Evolutionary conservation across 768 basidiomycete species (phyloP).

Genomic region (Lentinula edodes): DNA sequence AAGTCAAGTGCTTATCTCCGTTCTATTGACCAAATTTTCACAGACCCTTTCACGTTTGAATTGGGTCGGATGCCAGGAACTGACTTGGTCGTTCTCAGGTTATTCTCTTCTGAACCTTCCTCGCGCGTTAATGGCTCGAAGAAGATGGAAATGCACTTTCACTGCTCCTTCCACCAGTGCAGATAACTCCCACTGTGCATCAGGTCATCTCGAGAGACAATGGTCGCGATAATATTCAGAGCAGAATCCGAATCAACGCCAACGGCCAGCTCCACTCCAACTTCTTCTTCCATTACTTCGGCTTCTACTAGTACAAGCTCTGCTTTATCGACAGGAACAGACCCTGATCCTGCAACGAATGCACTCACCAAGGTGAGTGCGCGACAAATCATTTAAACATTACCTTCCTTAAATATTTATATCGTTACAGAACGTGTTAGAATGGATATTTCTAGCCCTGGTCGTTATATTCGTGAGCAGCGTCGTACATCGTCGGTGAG

Average conservation of each 20-base stretch:
- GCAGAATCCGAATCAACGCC: neutral
- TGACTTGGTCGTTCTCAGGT: neutral
- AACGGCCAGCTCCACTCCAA: neutral
- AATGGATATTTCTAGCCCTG: neutral
- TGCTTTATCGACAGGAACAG: neutral
- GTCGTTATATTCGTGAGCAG: neutral
- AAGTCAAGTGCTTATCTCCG: neutral
- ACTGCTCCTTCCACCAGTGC: neutral
- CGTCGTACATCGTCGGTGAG: neutral
- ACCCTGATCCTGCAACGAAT: neutral
- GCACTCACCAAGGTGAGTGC: neutral
- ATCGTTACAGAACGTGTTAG: constrained; percentile 1
- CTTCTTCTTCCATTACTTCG: neutral
- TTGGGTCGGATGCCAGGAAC: neutral
- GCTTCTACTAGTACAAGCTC: neutral
- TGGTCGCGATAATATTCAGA: neutral
- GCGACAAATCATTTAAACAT: neutral
- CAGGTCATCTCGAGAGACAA: neutral
- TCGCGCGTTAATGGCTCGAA: neutral
- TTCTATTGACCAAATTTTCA: neutral
- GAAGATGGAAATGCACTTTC: neutral
- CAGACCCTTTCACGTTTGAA: neutral
- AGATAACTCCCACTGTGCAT: neutral
- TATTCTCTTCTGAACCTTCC: neutral
- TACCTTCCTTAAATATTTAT: neutral